A percentile compares a stretch with the other conserved stretches of the same genome.
phyloP scores from a whole-genome alignment of 1,284 basidiomycete species.

The Porogramme epimiltina region DNA sequence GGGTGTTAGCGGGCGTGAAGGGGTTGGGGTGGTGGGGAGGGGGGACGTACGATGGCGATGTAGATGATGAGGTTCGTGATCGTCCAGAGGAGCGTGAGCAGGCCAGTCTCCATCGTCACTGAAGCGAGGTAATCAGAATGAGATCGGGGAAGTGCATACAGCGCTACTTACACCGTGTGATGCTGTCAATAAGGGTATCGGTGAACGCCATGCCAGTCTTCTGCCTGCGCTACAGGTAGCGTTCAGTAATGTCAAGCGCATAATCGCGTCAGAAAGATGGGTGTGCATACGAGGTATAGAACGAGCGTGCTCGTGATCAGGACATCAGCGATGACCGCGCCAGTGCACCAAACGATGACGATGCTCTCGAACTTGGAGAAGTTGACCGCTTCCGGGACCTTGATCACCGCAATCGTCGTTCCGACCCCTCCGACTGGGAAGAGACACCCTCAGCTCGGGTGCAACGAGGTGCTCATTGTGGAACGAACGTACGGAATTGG shows the following conservation, averaged over 20 bases:
- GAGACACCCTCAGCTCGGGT: background rate
- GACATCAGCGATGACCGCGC: constrained; percentile 32
- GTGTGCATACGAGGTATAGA: constrained; percentile 3
- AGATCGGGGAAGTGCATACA: background rate
- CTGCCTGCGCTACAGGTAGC: constrained; percentile 30
- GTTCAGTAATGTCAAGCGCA: background rate
- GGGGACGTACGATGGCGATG: constrained; percentile 1
- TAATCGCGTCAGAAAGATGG: background rate
- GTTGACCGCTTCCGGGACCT: constrained; percentile 32
- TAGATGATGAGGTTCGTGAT: constrained; percentile 10
- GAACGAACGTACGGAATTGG: constrained; percentile 31
- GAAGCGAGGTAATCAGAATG: background rate
- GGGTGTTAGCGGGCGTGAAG: too few relatives aligned
- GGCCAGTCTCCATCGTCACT: constrained; percentile 43
- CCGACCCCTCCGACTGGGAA: constrained; percentile 37
- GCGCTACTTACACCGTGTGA: constrained; percentile 36
- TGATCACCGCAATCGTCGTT: constrained; percentile 34
- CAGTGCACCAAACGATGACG: constrained; percentile 36
- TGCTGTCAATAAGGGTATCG: constrained; percentile 27
- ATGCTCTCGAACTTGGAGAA: constrained; percentile 36
- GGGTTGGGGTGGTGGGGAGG: too few relatives aligned
- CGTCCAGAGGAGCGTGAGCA: constrained; percentile 31
- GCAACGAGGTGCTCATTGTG: background rate
- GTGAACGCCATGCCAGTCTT: constrained; percentile 28
- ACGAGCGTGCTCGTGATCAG: constrained; percentile 31